Evolutionary conservation across 805 yeast species (phyloP).

Genomic region (Candida palmyrensis): DNA sequence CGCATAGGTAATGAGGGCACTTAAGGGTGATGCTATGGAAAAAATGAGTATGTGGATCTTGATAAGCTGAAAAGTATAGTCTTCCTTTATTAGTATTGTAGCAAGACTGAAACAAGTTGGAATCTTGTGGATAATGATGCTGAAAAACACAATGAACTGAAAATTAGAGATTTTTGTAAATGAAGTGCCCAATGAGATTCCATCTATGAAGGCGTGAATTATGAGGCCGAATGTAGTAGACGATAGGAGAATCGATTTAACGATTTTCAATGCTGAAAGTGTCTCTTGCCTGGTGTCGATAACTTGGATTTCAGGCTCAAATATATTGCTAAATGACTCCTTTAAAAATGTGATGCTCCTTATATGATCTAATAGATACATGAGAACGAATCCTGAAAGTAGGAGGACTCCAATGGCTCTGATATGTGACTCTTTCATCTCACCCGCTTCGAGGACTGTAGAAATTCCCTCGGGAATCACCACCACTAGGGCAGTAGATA

Average conservation of each 20-base stretch:
- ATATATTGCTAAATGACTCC: neutral
- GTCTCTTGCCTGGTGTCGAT: neutral
- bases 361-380: slow-evolving; percentile 47
- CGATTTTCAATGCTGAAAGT: slow-evolving; percentile 1
- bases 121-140: slow-evolving; percentile 54
- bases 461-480: slow-evolving; percentile 66
- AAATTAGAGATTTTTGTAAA: slow-evolving; percentile 40
- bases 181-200: slow-evolving; percentile 65
- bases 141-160: slow-evolving; percentile 44
- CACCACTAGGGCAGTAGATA: slow-evolving; percentile 54
- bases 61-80: slow-evolving; percentile 25
- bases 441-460: slow-evolving; percentile 22
- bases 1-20: slow-evolving; percentile 49
- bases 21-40: slow-evolving; percentile 56
- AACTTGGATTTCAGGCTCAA: neutral
- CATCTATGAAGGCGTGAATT: slow-evolving; percentile 68
- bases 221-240: slow-evolving; percentile 58
- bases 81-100: slow-evolving; percentile 44
- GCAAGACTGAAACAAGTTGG: slow-evolving; percentile 71
- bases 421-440: slow-evolving; percentile 9
- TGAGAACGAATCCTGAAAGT: slow-evolving; percentile 48
- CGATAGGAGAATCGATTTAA: slow-evolving; percentile 28
- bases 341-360: neutral
- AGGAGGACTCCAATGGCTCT: slow-evolving; percentile 43
- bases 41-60: slow-evolving; percentile 48